Conservation (phyloP, 2,329 filamentous ascomycete genomes). For the Pseudomassariella vexata region DNA sequence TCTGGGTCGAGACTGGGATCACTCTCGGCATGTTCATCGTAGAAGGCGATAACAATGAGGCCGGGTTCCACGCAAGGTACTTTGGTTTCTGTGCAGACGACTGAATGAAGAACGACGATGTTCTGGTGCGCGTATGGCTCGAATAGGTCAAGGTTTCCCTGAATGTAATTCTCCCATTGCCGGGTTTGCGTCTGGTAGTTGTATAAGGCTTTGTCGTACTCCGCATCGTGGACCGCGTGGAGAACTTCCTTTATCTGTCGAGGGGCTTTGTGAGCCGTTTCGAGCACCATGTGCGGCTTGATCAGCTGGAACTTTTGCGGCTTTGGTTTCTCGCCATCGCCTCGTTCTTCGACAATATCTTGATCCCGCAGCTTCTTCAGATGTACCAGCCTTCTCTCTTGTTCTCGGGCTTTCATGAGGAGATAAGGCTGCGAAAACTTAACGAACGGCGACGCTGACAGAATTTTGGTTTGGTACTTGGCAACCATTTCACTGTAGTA, state of each 20-base stretch:
- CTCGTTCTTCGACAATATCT: slow-evolving; percentile 51
- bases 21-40: slow-evolving; percentile 74
- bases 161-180: slow-evolving; percentile 93
- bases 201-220: slow-evolving; percentile 91
- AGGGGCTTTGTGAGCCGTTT: slow-evolving; percentile 72
- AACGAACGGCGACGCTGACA: slow-evolving; percentile 94
- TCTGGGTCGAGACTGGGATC: slow-evolving; percentile 69
- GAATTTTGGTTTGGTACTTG: slow-evolving; percentile 85
- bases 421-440: slow-evolving; percentile 92
- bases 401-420: slow-evolving; percentile 83
- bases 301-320: slow-evolving; percentile 82
- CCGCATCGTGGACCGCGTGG: slow-evolving; percentile 90
- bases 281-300: slow-evolving; percentile 90
- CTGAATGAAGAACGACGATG: slow-evolving; percentile 88
- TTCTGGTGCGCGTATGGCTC: slow-evolving; percentile 95
- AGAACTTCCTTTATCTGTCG: slow-evolving; percentile 88
- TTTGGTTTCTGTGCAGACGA: slow-evolving; percentile 88
- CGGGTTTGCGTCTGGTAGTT: slow-evolving; percentile 91
- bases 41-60: slow-evolving; percentile 85
- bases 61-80: slow-evolving; percentile 90
- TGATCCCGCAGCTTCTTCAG: slow-evolving; percentile 80
- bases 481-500: slow-evolving; percentile 95
- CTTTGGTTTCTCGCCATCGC: slow-evolving; percentile 55
- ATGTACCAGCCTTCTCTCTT: slow-evolving; percentile 78
- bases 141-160: slow-evolving; percentile 82